Base-by-base conservation (phyloP, 1,139 yeast species). In the Sugiyamaella neomexicana region DNA sequence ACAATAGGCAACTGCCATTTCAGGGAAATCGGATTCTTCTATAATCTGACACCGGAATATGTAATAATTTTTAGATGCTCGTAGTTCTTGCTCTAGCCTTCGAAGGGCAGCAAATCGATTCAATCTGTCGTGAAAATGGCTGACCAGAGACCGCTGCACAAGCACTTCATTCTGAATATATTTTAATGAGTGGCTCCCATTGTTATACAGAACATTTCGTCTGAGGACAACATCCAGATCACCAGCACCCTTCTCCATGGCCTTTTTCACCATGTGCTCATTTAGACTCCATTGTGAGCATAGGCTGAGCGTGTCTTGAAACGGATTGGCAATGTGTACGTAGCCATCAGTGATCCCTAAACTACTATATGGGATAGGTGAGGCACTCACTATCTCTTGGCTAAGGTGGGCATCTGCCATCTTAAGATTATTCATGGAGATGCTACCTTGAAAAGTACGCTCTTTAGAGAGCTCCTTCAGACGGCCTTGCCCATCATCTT, bases 21-120 rank as follows among this genome's bases (percentile, higher is more conserved):
- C 57, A 7, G 69, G 67, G 48, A 55, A 60, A 39, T 47, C 42
- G 4, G 65, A 58, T n/a, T 54, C 50, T n/a, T 56, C 58, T 3
- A 58, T 39, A 1, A 67, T 57, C 1, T 61, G 58, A 50, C 69
- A 66, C 39, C 67, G 59, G 57, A 65, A 67, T 8, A 66, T 62
- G 43, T 56, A 54, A 46, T 60, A 55, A 37, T 58, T 57, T 36
- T 55, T 27, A 25, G 60, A 52, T 4, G 51, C 39, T 27, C 52
- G 52, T 3, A 64, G 56, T 38, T 62, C 65, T n/a, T 55, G 46
- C 40, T 62, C 62, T 37, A 65, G 52, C 54, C 57, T 55, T 20
- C 46, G 37, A 39, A 64, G 53, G 37, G 55, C 50, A 50, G 60
- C 50, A 45, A 55, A 64, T 36, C 62, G 55, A 12, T 56, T 53